Percentiles rank a stretch among this genome's conserved stretches.
These are phyloP conservation scores for Lavandula angustifolia DNA, from an alignment of 257 asterid genomes.

Conservation along the genomic window DNA sequence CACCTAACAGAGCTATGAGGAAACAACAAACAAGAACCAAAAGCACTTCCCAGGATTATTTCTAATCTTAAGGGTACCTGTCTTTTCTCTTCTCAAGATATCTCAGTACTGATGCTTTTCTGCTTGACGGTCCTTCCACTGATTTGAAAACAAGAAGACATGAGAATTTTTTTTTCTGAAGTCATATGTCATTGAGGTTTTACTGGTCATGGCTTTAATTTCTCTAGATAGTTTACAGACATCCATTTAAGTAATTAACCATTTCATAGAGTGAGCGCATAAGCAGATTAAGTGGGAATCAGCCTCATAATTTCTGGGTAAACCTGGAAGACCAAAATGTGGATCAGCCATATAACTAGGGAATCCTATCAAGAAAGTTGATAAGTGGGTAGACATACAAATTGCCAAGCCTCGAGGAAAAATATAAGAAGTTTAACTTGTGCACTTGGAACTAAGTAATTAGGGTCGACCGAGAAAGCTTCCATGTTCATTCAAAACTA, in stretches of 20 bases:
- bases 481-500: not conserved
- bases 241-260: not conserved
- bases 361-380: conserved; percentile 13
- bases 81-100: conserved; percentile 93
- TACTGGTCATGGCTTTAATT: conserved; percentile 18
- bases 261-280: conserved; percentile 22
- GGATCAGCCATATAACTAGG: conserved; percentile 17
- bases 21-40: conserved; percentile 39
- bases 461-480: not conserved
- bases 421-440: not conserved
- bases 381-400: not conserved
- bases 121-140: conserved; percentile 70
- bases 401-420: conserved; percentile 2
- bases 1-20: conserved; percentile 78
- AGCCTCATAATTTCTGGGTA: conserved; percentile 17
- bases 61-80: conserved; percentile 59
- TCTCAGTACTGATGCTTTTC: conserved; percentile 89
- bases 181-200: conserved; percentile 15
- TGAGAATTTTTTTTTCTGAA: conserved; percentile 21
- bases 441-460: conserved; percentile 8
- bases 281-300: not conserved
- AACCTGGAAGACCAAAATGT: conserved; percentile 6
- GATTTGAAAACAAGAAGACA: conserved; percentile 35
- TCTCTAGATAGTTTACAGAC: conserved; percentile 16
- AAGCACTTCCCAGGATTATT: conserved; percentile 30